phyloP scores from a whole-genome alignment of 805 yeast species.

The Saturnispora zaruensis region DNA sequence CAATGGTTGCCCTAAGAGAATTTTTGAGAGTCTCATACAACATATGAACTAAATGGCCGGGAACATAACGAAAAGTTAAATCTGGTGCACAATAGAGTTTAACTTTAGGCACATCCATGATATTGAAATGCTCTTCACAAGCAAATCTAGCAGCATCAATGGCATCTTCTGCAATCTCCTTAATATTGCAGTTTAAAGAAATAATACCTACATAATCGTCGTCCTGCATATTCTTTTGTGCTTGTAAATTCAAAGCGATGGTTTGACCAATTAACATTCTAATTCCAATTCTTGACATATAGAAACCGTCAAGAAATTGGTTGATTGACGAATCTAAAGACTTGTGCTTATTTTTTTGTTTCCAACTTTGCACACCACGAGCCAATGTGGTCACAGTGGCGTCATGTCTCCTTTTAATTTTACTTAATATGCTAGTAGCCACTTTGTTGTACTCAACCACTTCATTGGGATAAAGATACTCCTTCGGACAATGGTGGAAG shows the following conservation, averaged over 20 bases:
- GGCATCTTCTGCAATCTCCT: constrained; percentile 79
- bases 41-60: constrained; percentile 89
- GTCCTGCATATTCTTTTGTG: constrained; percentile 32
- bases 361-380: constrained; percentile 90
- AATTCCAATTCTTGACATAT: constrained; percentile 86
- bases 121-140: constrained; percentile 84
- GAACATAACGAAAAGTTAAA: constrained; percentile 81
- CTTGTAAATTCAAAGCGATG: constrained; percentile 48
- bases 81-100: constrained; percentile 68
- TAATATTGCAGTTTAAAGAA: constrained; percentile 74
- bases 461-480: constrained; percentile 59
- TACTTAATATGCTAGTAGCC: constrained; percentile 57
- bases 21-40: constrained; percentile 81
- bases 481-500: constrained; percentile 43
- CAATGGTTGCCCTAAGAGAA: constrained; percentile 83
- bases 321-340: constrained; percentile 68
- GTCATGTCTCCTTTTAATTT: constrained; percentile 78
- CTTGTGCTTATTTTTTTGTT: constrained; percentile 37
- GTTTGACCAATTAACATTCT: constrained; percentile 94
- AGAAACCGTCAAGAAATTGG: constrained; percentile 74
- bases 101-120: constrained; percentile 79
- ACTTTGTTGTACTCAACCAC: constrained; percentile 60
- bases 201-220: constrained; percentile 82
- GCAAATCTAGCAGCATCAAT: constrained; percentile 85
- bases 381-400: constrained; percentile 91